Evolutionary conservation across 1,284 basidiomycete species (phyloP), one percentile per base, ranked within the genome.

Genomic region (Cutaneotrichosporon cavernicola): DNA sequence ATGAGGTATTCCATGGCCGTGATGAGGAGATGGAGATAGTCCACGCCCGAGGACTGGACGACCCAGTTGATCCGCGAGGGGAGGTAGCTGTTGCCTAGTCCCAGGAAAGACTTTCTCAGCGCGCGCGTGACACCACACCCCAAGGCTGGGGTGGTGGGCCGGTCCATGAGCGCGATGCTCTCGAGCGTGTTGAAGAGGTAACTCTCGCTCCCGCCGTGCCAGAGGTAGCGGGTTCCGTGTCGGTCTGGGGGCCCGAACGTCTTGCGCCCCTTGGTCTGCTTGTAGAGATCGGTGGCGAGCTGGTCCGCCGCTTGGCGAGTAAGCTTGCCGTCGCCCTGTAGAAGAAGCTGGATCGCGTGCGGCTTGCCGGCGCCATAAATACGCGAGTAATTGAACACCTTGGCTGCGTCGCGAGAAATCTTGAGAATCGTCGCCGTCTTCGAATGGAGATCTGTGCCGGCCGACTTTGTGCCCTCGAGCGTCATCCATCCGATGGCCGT

Each of bases 401-500:
- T 99, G 56, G 97, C 97, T 73, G 93, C 90, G 75, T 99, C 92
- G 49, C 97, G 87, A 52, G 91, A 91, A 66, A 95, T 97, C 22
- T 92, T 91, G 56, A 99, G 83, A 71, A 99, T 99, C 65, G 82
- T 88, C 7, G 96, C 97, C 9, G 96, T 97, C 82, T 97, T 98
- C 31, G 94, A 97, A 76, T 99, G 96, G 59, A 99, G 82, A 80
- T 99, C 97, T 3, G 96, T 99, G 6, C 94, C 96, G 0, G 90
- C 89, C 0, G 89, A 85, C 80, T 99, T 99, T n/a, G 95, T 97
- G 1, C 97, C 97, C 80, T 99, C 97, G 31, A 99, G 86, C 13
- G 96, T 99, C 96, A 99, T 99, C 97, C 96, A 99, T 0, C 96
- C 97, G 53, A 99, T 89, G 0, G 96, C 94, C 0, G 95, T 97